Evolutionary conservation across 768 basidiomycete genomes (phyloP).

Genomic region (Phallus indusiatus): DNA sequence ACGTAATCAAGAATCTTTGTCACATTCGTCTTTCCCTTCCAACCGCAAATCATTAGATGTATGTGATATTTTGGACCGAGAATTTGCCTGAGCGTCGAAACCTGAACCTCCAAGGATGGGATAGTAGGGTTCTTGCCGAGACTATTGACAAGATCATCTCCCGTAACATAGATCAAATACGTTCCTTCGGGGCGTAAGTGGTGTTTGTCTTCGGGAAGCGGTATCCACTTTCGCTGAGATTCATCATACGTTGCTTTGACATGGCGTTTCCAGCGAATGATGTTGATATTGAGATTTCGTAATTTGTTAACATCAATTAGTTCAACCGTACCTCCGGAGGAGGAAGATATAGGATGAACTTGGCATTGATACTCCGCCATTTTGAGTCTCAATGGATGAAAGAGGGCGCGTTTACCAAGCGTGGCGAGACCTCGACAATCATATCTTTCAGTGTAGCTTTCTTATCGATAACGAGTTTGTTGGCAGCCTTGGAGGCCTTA

Average conservation of each 20-base stretch:
- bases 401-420: slow-evolving; percentile 4
- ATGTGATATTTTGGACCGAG: slow-evolving; percentile 10
- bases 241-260: slow-evolving; percentile 11
- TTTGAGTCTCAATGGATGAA: slow-evolving; percentile 1
- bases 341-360: not conserved
- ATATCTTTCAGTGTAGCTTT: slow-evolving; percentile 10
- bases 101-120: not conserved
- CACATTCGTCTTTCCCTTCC: not conserved
- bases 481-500: not conserved
- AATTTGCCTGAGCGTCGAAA: slow-evolving; percentile 1
- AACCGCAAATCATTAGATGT: slow-evolving; percentile 10
- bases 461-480: slow-evolving; percentile 14
- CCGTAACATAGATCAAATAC: slow-evolving; percentile 9
- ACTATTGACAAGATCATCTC: not conserved
- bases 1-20: not conserved
- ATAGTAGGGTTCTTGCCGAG: not conserved
- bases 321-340: not conserved
- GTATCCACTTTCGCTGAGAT: slow-evolving; percentile 7
- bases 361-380: not conserved
- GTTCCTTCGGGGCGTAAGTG: slow-evolving; percentile 11
- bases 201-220: slow-evolving; percentile 1
- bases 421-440: slow-evolving; percentile 10
- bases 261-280: slow-evolving; percentile 13
- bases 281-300: not conserved
- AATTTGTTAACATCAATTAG: not conserved